phyloP scores from a whole-genome alignment of 2,329 filamentous ascomycete species.

The Leptographium procerum region DNA sequence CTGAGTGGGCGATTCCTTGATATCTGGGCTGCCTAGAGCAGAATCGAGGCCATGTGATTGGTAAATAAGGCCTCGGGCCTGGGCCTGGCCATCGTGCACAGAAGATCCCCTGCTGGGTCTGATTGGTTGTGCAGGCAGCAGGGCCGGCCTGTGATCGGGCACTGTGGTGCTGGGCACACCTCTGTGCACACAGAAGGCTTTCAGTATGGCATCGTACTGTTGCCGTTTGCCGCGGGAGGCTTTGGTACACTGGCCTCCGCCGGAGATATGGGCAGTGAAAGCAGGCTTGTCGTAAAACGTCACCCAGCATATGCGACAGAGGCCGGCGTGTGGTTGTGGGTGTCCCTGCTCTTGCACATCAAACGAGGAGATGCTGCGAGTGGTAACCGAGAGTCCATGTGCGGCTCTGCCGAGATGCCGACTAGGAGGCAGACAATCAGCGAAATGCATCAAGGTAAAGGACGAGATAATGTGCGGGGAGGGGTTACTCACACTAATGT shows the following conservation, averaged over 20 bases:
- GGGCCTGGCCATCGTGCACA: not conserved
- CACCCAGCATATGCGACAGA: slow-evolving; percentile 22
- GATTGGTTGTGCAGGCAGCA: not conserved
- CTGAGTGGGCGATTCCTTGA: slow-evolving; percentile 2
- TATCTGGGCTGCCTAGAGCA: not conserved
- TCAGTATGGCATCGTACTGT: slow-evolving; percentile 17
- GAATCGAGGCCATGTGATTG: not conserved
- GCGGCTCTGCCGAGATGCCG: slow-evolving; percentile 21
- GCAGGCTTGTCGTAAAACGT: slow-evolving; percentile 14
- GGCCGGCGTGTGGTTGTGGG: slow-evolving; percentile 17
- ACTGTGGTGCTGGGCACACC: not conserved
- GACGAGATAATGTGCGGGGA: too few species aligned
- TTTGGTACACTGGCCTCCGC: slow-evolving; percentile 11
- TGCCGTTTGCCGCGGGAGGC: slow-evolving; percentile 19
- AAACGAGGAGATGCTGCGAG: slow-evolving; percentile 18
- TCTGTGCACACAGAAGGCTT: slow-evolving; percentile 13
- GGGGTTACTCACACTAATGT: slow-evolving; percentile 20
- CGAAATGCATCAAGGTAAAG: not conserved
- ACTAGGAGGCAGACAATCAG: slow-evolving; percentile 9
- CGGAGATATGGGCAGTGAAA: slow-evolving; percentile 17
- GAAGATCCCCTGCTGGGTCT: not conserved
- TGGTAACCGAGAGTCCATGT: slow-evolving; percentile 18
- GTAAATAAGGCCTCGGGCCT: not conserved
- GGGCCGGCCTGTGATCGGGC: not conserved
- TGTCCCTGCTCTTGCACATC: slow-evolving; percentile 13